phyloP scores from a whole-genome alignment of 257 asterid genomes.

The Pogostemon cablin region DNA sequence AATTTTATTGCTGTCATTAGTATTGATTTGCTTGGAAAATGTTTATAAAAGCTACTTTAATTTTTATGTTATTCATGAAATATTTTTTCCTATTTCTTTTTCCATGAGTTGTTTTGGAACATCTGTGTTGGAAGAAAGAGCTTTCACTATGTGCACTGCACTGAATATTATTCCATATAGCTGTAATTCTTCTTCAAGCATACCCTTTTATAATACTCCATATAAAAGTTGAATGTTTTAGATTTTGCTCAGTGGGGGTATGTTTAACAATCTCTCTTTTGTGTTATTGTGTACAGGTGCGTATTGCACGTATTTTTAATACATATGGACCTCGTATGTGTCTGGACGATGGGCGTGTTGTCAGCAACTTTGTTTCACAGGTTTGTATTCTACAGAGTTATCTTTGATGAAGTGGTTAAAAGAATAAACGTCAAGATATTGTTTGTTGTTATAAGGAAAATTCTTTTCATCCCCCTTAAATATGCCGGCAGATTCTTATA shows the following conservation, averaged over 20 bases:
- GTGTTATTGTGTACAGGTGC: conserved; percentile 58
- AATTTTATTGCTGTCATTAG: neutral
- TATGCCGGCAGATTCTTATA: conserved; percentile 24
- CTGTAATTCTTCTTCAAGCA: neutral
- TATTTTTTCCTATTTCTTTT: too few species aligned
- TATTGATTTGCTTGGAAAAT: neutral
- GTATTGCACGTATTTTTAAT: conserved; percentile 95
- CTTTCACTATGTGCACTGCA: neutral
- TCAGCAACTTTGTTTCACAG: conserved; percentile 97
- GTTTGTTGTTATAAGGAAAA: neutral
- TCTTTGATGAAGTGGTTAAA: conserved; percentile 1
- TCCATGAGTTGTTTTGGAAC: neutral
- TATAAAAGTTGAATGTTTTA: conserved; percentile 12
- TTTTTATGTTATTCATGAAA: too few species aligned
- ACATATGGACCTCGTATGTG: conserved; percentile 99
- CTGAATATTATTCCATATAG: neutral
- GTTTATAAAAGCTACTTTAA: too few species aligned
- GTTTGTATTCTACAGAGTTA: conserved; percentile 41
- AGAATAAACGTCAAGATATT: conserved; percentile 7
- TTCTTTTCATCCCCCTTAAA: neutral
- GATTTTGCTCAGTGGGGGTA: conserved; percentile 1
- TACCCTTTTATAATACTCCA: neutral
- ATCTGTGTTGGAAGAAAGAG: neutral
- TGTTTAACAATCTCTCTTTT: conserved; percentile 20
- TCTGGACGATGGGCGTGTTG: conserved; percentile 99